Base-by-base conservation (phyloP, 345 rosid genomes). In the Eucalyptus sp. region DNA sequence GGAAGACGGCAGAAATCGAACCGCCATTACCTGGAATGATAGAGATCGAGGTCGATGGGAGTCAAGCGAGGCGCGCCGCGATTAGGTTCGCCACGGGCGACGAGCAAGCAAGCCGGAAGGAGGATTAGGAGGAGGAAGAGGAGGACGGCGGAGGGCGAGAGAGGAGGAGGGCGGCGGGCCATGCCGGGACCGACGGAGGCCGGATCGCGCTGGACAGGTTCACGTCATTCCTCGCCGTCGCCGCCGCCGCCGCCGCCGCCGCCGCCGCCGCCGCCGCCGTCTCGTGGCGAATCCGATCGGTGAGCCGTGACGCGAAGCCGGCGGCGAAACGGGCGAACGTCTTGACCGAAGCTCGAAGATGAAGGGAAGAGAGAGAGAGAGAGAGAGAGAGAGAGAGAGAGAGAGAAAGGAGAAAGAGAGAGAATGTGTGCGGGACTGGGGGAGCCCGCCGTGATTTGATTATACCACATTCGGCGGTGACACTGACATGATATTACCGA, bases 11-110 rank as follows among this genome's bases (percentile, higher is more conserved):
- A 60, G 31, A 4, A 16, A 88, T 10, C 18, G 56, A 76, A 56
- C 24, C 29, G n/a, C 50, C 25, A 80, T 88, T 46, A 88, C 91
- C 90, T 90, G 60, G 91, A 90, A 51, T 88, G 91, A 86, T 90
- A 90, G 83, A 90, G 91, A 90, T 90, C 90, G 71, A 60, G 87
- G 60, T 90, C 86, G 50, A 90, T 90, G 44, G 90, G 91, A 3
- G 90, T 80, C n/a, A 86, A 14, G 4, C 90, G 43, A 33, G 51
- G 60, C 41, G 37, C 85, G 22, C 46, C 76, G 41, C 66, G 49
- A 76, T 81, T 31, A 9, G 58, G 54, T 50, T 85, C 89, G 49
- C 52, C 91, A 24, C 41, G 85, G 51, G 81, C 50, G 50, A 62
- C 31, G 54, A 87, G 22, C 54, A 90, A 64, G 83, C 50, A 68